Base-by-base conservation (phyloP, 352 stramenopile species). In the Phytophthora ohioensis region DNA sequence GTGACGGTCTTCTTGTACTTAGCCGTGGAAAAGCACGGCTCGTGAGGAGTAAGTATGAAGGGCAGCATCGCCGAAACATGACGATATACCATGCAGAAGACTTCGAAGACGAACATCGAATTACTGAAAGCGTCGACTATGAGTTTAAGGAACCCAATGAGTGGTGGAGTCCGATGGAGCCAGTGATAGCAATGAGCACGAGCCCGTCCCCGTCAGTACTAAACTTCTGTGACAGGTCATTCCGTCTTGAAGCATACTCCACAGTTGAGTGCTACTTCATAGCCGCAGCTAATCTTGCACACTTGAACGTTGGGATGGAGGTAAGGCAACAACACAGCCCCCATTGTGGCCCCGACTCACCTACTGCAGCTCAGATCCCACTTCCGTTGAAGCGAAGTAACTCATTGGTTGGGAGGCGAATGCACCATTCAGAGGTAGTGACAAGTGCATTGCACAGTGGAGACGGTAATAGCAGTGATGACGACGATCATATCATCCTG, bases 251-350 rank as follows among this genome's bases (percentile, higher is more conserved):
- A 62, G 84, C 84, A 9, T 58, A 71, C 2, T 80, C 76, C 10
- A 70, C 65, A 8, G 80, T 87, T 12, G 80, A 89, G 48, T 92
- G 84, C 31, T 91, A 85, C 55, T 90, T 81, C 59, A 66, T 92
- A 13, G 82, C 88, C 27, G 52, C 58, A 0, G 48, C 4, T 3
- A 69, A 85, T 73, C 46, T 88, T 52, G 59, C 54, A 48, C 53
- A 74, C 69, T 49, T 73, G 30, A 36, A 30, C 35, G 36, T 41
- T 54, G 57, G 45, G 21, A 35, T 31, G 12, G 6, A 34, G 46
- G 43, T 55, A 0, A 61, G 70, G 15, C 52, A 62, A 17, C 47
- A 57, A 3, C 13, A 43, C 21, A 51, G 5, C 5, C 8, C 39
- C 27, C 31, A n/a, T 53, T 10, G 12, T 47, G 53, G 12, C 0